phyloP scores from a whole-genome alignment of 1,284 basidiomycete species.

The Trametes hirsuta region DNA sequence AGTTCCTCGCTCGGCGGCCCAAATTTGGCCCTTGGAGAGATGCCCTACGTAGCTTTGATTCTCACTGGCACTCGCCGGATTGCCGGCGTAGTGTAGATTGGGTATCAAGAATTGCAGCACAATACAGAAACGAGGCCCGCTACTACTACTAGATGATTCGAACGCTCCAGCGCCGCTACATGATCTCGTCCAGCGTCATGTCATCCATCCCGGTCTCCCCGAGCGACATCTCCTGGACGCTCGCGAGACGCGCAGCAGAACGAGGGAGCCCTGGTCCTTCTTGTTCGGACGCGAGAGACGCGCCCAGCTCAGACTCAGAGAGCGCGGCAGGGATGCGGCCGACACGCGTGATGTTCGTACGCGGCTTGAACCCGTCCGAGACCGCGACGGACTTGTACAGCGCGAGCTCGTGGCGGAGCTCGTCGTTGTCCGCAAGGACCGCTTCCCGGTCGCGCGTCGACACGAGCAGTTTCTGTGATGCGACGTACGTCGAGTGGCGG shows the following conservation, averaged over 20 bases:
- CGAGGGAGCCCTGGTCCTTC: not conserved
- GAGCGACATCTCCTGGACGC: slow-evolving; percentile 24
- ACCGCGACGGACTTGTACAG: slow-evolving; percentile 73
- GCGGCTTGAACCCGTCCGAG: slow-evolving; percentile 58
- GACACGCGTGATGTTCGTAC: slow-evolving; percentile 65
- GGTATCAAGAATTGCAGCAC: not conserved
- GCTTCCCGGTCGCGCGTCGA: slow-evolving; percentile 59
- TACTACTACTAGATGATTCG: not conserved
- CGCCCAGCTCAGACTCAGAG: slow-evolving; percentile 45
- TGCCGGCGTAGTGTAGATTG: not conserved
- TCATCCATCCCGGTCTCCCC: slow-evolving; percentile 32
- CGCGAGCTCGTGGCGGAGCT: slow-evolving; percentile 62
- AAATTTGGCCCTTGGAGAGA: too few species aligned
- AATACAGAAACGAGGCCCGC: not conserved
- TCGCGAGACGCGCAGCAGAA: slow-evolving; percentile 5
- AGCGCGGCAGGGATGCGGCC: slow-evolving; percentile 54
- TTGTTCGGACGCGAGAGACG: slow-evolving; percentile 1
- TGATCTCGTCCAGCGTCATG: slow-evolving; percentile 65
- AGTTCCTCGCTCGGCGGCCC: too few species aligned
- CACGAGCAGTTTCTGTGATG: slow-evolving; percentile 55
- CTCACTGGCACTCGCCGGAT: too few species aligned
- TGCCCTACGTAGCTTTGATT: too few species aligned
- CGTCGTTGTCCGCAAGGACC: slow-evolving; percentile 48
- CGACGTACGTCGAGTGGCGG: not conserved
- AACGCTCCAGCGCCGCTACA: slow-evolving; percentile 26